Evolutionary conservation across 2,329 filamentous ascomycete genomes (phyloP).

Genomic region (Hypocreales sp.): DNA sequence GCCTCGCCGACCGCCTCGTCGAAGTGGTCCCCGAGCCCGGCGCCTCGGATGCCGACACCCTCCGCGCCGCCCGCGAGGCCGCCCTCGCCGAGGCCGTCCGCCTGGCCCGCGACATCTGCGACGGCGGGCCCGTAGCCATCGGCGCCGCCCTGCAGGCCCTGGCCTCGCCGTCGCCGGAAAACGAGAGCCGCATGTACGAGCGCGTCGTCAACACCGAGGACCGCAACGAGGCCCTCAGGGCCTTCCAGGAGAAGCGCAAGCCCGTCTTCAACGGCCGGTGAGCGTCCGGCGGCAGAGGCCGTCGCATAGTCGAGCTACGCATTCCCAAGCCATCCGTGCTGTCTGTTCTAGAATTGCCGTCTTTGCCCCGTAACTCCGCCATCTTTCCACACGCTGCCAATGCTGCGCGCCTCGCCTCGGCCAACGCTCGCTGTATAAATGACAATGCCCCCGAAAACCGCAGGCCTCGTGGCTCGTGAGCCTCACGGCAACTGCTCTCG

Average conservation of each 20-base stretch:
- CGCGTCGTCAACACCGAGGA: conserved; percentile 73
- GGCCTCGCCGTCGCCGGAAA: conserved; percentile 51
- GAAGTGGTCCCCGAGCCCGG: conserved; percentile 51
- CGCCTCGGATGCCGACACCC: conserved; percentile 21
- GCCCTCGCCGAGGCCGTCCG: conserved; percentile 63
- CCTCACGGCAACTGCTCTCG: no score
- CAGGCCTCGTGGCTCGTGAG: no score
- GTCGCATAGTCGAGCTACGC: no score
- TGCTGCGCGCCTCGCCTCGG: no score
- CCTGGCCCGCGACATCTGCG: conserved; percentile 72
- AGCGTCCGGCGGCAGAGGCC: no score
- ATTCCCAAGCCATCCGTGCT: no score
- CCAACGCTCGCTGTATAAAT: no score
- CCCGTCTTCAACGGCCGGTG: conserved; percentile 40
- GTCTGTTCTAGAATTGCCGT: no score
- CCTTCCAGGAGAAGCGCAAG: conserved; percentile 56
- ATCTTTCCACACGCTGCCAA: not conserved
- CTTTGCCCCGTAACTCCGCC: not conserved
- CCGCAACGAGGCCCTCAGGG: conserved; percentile 70
- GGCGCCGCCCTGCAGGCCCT: conserved; percentile 69
- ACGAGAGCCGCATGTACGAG: conserved; percentile 81
- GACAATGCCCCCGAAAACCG: no score
- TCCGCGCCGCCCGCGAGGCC: conserved; percentile 44
- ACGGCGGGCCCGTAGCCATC: conserved; percentile 75
- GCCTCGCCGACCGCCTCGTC: conserved; percentile 78